Evolutionary conservation across 176 grass and related monocot species (phyloP).

Genomic region (Carex littledalei): DNA sequence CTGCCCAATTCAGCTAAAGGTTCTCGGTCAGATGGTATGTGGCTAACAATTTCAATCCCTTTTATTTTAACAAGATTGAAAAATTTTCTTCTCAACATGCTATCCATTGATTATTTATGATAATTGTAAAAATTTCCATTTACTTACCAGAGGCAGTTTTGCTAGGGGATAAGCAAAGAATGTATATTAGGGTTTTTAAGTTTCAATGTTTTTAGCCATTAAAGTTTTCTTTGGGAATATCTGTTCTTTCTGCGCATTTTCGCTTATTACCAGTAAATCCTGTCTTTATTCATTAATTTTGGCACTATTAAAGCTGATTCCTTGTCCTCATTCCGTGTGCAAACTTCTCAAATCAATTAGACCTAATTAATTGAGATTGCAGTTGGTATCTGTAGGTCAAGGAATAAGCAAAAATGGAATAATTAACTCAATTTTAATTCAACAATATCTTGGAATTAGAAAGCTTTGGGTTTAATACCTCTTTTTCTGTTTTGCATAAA

Average conservation of each 20-base stretch:
- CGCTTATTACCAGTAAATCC: too few species aligned
- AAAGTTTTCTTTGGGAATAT: neutral
- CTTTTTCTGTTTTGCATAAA: neutral
- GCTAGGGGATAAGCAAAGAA: neutral
- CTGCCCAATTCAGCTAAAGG: slow-evolving; percentile 36
- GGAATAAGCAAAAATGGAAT: neutral
- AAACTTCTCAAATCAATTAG: neutral
- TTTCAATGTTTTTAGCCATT: neutral
- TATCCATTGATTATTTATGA: neutral
- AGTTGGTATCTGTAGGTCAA: neutral
- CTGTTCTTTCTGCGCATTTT: neutral
- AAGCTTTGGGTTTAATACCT: neutral
- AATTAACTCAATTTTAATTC: neutral
- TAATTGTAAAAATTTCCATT: neutral
- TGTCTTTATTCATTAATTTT: neutral
- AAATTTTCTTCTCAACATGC: neutral
- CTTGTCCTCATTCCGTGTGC: neutral
- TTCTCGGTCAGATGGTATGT: slow-evolving; percentile 29
- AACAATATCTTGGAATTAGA: neutral
- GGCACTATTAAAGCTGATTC: neutral
- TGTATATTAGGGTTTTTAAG: neutral
- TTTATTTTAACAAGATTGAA: neutral
- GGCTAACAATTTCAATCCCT: neutral
- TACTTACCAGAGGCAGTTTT: too few species aligned
- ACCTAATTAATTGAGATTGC: neutral